phyloP scores from a whole-genome alignment of 2,329 filamentous ascomycete genomes.

The Phaeoacremonium minimum region DNA sequence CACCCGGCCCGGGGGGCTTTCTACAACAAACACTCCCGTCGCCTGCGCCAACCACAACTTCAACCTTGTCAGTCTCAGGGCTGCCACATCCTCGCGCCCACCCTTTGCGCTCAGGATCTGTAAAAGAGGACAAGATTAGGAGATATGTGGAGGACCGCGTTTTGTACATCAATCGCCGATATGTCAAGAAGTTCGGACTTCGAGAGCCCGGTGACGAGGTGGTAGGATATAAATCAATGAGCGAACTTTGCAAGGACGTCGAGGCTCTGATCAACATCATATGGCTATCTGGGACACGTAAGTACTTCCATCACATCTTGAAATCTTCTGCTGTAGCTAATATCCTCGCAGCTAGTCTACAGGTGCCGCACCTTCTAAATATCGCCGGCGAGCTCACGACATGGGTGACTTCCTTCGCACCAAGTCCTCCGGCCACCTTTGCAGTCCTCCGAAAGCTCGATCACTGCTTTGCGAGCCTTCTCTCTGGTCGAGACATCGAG shows the following conservation, averaged over 20 bases:
- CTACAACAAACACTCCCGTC: slow-evolving; percentile 46
- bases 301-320: too few relatives aligned
- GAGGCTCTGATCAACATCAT: slow-evolving; percentile 73
- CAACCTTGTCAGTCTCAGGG: slow-evolving; percentile 28
- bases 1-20: slow-evolving; percentile 43
- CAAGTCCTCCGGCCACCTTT: slow-evolving; percentile 66
- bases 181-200: slow-evolving; percentile 53
- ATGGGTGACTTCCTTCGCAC: slow-evolving; percentile 69
- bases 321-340: too few relatives aligned
- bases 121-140: slow-evolving; percentile 56
- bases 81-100: slow-evolving; percentile 53
- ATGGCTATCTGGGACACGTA: slow-evolving; percentile 85
- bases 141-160: slow-evolving; percentile 52
- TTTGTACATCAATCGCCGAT: slow-evolving; percentile 50
- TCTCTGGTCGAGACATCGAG: slow-evolving; percentile 63
- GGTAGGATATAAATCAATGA: slow-evolving; percentile 55
- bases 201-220: slow-evolving; percentile 41
- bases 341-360: slow-evolving; percentile 57
- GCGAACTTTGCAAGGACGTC: slow-evolving; percentile 69
- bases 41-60: slow-evolving; percentile 47
- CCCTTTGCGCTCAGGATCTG: slow-evolving; percentile 50
- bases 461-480: slow-evolving; percentile 72
- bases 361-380: slow-evolving; percentile 79
- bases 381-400: slow-evolving; percentile 69
- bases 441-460: slow-evolving; percentile 73